Evolutionary conservation across 495 filamentous ascomycete species (phyloP), one percentile per base, ranked within the genome.

Genomic region (Trichoderma gamsii): DNA sequence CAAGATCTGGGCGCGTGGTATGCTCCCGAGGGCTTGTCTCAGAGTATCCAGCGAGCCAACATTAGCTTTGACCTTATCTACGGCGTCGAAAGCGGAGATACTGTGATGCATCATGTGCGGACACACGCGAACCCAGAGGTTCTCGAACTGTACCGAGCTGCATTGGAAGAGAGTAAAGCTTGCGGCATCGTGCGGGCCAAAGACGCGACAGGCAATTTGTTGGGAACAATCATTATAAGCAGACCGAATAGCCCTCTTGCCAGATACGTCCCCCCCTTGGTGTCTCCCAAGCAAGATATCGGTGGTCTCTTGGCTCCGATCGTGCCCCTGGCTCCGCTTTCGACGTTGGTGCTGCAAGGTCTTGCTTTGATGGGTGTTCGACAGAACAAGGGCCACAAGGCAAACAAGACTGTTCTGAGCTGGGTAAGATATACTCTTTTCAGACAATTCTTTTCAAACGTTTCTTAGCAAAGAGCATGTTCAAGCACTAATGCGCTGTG

Each of bases 141-240:
- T n/a, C 82, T 89, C 13, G 91, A 93, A 68, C 86, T 96, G 23
- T 97, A 97, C 77, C 84, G 87, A 41, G 81, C 90, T 41, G 92
- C 92, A 4, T 81, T 97, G 3, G 81, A 86, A 41, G 91, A 93
- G 63, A 82, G 85, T 23, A 85, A 87, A 52, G 81, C 85, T 23
- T 94, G 91, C 71, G 91, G 91, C 56, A 88, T 97, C 67, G 92
- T 97, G 68, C 84, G 92, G 41, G 92, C 92, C 6, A 93, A 90
- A 76, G 83, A 86, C 66, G 84, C 85, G 0, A 79, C 83, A 51
- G 90, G 91, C 70, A 82, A 80, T 32, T 77, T 97, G 18, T 74
- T 96, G 38, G 92, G 92, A 7, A 92, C 90, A n/a, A 87, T 96
- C 18, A 89, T 97, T 65, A 84, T 96, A 23, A 93, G 92, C 75